These are phyloP conservation scores for Tetragonia tetragonoides DNA, from an alignment of 148 eudicot genomes.

Conservation along the genomic window DNA sequence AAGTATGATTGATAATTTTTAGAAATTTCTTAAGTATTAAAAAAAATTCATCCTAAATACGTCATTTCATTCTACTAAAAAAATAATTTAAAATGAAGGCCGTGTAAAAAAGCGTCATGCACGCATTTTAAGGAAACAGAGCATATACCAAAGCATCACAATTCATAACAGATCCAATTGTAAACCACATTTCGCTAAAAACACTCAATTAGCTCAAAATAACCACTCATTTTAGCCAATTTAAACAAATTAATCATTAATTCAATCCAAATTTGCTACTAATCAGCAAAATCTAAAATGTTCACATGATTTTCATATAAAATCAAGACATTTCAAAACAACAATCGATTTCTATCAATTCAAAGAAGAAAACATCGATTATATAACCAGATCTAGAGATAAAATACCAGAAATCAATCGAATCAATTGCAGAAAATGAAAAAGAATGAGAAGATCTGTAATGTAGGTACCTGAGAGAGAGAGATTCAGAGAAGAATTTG, in stretches of 20 bases:
- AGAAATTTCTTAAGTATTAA: no score
- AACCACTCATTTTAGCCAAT: not conserved
- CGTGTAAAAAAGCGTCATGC: not conserved
- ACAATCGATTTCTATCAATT: not conserved
- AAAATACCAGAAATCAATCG: not conserved
- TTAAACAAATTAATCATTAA: not conserved
- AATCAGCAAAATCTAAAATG: no score
- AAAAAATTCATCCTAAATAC: no score
- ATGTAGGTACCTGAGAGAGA: slow-evolving; percentile 5
- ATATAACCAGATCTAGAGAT: not conserved
- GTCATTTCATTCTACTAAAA: not conserved
- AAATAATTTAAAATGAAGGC: not conserved
- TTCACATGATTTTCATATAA: no score
- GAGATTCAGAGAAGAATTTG: not conserved
- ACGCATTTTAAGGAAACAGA: not conserved
- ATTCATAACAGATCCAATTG: not conserved
- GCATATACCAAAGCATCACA: not conserved
- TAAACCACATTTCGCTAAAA: not conserved
- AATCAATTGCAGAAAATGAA: not conserved
- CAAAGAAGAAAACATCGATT: not conserved
- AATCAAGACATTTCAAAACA: not conserved
- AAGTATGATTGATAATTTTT: no score
- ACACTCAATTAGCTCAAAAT: not conserved
- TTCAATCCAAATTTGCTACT: not conserved
- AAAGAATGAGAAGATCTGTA: not conserved